Base-by-base conservation (phyloP, 768 basidiomycete genomes). In the Pulveroboletus sp. region DNA sequence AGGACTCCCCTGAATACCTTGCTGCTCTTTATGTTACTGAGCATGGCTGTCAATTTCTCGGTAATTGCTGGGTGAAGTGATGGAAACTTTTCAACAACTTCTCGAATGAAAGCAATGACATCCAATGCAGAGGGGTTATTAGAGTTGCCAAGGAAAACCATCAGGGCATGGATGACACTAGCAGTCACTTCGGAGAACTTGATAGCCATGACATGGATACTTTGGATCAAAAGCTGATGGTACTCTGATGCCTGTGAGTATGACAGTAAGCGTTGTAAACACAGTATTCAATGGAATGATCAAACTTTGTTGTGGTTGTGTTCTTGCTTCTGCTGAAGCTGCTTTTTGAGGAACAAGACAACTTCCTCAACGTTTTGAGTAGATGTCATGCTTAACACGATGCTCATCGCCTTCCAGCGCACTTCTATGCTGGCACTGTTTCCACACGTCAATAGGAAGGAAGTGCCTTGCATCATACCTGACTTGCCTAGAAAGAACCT, bases 21-120 rank as follows among this genome's bases (percentile, higher is more conserved):
- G 47, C 94, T 94, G 1, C 90, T 94, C 68, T 94, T 94, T 72
- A 97, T 91, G 52, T 91, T 90, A 47, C 77, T 60, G 40, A 97
- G 82, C 0, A 90, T 88, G 25, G 79, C 71, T 40, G 87, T 82
- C 44, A 98, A 82, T 62, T 92, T 94, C 62, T 90, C 84, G 50
- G 85, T 85, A 57, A 98, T 92, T 8, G 87, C 79, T 2, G 75
- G 61, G 8, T 94, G 87, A 9, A 98, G 80, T 44, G 79, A 71
- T 1, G 95, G 93, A 82, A 98, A 97, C 68, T 97, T 97, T 68
- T 98, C 93, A 43, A 97, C 94, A 24, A 98, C 94, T 69, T 98
- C 95, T 13, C 82, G 78, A 24, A 87, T 86, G 55, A 88, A 88
- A 2, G 94, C 78, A 47, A 99, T 93, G 31, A 97, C 95, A 60